Evolutionary conservation across 78 protist genomes (phyloP), one percentile per base, ranked within the genome.

Genomic region (Fonticula alba): DNA sequence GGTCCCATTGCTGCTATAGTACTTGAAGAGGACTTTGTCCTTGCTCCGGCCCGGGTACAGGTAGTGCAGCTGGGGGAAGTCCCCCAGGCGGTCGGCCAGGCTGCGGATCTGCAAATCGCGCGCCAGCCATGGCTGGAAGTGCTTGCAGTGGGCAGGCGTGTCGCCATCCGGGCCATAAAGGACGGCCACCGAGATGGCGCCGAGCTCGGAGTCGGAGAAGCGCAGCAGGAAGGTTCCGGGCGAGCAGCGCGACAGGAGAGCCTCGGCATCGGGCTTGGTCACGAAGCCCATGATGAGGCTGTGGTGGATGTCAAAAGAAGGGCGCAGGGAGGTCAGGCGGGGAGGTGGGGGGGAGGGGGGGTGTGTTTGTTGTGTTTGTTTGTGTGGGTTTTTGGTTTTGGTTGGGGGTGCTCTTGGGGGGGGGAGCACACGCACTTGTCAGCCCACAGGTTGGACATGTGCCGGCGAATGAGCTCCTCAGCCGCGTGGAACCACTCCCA

Each of bases 401-500:
- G n/a, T n/a, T n/a, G n/a, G n/a, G n/a, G n/a, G n/a, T n/a, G n/a
- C n/a, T n/a, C n/a, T n/a, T n/a, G n/a, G n/a, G n/a, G n/a, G n/a
- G n/a, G n/a, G n/a, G n/a, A n/a, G n/a, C 47, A 41, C 47, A 41
- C 47, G 47, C 47, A 41, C 47, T 6, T 10, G 47, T 10, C 13
- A 6, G 15, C 19, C 13, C 53, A 47, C 26, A 15, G 53, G 53
- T 3, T 3, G 53, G 27, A 5, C 36, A 54, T 2, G 19, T 17
- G 60, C 41, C 2, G 9, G 29, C 19, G 6, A 14, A 17, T 11
- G 35, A 54, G 29, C 36, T 17, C 35, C 15, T 27, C 60, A 14
- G 27, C 3, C 31, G 36, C 64, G 49, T 37, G 38, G 64, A 59
- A 59, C 64, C 64, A 59, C 20, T 59, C 64, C 64, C 64, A 59